Base-by-base conservation (phyloP, 139 green algal species). In the Chlamydomonas sp. region DNA sequence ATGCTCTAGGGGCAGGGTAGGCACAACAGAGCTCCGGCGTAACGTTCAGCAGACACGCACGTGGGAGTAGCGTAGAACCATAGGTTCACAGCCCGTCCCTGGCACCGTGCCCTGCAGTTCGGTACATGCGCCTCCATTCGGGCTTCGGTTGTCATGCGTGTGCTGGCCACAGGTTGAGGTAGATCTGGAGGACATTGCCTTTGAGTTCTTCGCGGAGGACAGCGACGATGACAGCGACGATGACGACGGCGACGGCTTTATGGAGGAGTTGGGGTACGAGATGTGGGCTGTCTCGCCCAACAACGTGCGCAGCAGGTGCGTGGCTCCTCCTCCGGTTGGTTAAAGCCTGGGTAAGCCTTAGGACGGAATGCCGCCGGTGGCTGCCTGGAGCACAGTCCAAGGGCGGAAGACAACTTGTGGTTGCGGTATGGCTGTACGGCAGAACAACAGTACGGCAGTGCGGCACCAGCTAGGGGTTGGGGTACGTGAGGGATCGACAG, bases 231-330 rank as follows among this genome's bases (percentile, higher is more conserved):
- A 85, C 49, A 49, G 49, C 49, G 31, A 49, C 31, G 79, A 85
- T 17, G 80, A 78, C 66, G 80, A 78, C 58, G 80, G 49, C 2
- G 80, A 69, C n/a, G 68, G 68, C 1, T 61, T 86, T 17, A 2
- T 86, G 69, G 66, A 85, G 6, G 80, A 85, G 61, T 18, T 69
- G 20, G 80, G 78, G 31, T 86, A 49, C 59, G 77, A 62, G 80
- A 20, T 18, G 67, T 86, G 80, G 80, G 80, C 80, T 3, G 68
- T 59, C 10, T 49, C 59, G 1, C 7, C 68, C 1, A n/a, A n/a
- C 18, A 86, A 86, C 71, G 14, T 85, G 17, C 15, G 1, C 2
- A 67, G 66, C 80, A 85, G 80, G 80, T 85, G 80, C 2, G 75
- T 76, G 69, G 69, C 5, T 20, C n/a, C 14, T 12, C 15, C 14